These are phyloP conservation scores for Parastagonospora avenae DNA, from an alignment of 2,329 filamentous ascomycete species.

Conservation along the genomic window DNA sequence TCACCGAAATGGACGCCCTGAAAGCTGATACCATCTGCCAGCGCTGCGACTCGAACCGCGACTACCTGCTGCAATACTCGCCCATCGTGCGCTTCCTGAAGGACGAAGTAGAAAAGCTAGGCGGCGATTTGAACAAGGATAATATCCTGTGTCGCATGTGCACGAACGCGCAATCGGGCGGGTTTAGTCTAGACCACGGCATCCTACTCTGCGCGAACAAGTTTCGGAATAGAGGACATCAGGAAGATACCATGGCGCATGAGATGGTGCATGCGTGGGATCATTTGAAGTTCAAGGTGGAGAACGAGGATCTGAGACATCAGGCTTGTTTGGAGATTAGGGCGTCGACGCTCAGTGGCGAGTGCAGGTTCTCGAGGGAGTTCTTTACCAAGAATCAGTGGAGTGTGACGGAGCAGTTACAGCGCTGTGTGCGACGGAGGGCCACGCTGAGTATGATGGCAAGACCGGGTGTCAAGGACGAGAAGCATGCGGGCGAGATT, in stretches of 20 bases:
- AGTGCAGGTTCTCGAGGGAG: conserved; percentile 89
- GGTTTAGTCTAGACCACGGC: conserved; percentile 84
- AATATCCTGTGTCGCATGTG: conserved; percentile 88
- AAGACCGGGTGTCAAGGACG: conserved; percentile 80
- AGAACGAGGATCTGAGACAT: conserved; percentile 82
- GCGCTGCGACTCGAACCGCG: conserved; percentile 78
- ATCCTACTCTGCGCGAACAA: conserved; percentile 94
- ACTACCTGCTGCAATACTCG: conserved; percentile 82
- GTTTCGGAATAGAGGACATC: conserved; percentile 75
- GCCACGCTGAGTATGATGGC: conserved; percentile 80
- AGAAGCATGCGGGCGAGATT: conserved; percentile 82
- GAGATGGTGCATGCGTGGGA: conserved; percentile 99
- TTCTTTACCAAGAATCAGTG: conserved; percentile 84
- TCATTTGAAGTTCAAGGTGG: conserved; percentile 86
- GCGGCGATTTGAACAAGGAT: conserved; percentile 71
- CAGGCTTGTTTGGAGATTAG: conserved; percentile 97
- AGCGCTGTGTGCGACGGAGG: conserved; percentile 83
- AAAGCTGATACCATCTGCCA: conserved; percentile 80
- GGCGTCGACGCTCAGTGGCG: conserved; percentile 88
- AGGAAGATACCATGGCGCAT: conserved; percentile 93
- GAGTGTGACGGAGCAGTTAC: conserved; percentile 89
- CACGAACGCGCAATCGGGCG: conserved; percentile 73
- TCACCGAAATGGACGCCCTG: conserved; percentile 73
- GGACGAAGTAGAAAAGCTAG: conserved; percentile 78
- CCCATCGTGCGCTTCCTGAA: conserved; percentile 87